A percentile compares a stretch with the other conserved stretches of the same genome.
phyloP scores from a whole-genome alignment of 1,284 basidiomycete genomes.

The Moniliophthora roreri region DNA sequence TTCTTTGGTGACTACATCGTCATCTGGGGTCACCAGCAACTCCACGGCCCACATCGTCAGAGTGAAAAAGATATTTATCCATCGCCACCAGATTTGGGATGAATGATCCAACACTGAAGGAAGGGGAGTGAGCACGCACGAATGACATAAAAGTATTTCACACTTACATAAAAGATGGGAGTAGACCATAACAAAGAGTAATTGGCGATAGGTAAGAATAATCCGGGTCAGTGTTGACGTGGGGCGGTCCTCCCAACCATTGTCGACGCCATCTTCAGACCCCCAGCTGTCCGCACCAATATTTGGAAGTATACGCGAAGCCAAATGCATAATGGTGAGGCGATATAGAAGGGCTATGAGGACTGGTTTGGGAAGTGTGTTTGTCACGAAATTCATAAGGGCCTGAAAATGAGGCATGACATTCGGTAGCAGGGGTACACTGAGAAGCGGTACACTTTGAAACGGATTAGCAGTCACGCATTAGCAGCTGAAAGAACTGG shows the following conservation, averaged over 20 bases:
- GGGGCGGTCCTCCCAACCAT: slow-evolving; percentile 71
- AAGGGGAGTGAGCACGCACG: slow-evolving; percentile 2
- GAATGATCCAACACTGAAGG: slow-evolving; percentile 72
- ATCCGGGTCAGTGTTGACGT: slow-evolving; percentile 73
- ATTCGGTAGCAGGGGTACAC: slow-evolving; percentile 59
- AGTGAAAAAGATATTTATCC: slow-evolving; percentile 86
- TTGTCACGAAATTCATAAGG: slow-evolving; percentile 74
- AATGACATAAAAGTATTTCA: neutral
- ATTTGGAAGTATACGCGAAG: slow-evolving; percentile 80
- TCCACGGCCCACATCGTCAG: slow-evolving; percentile 80
- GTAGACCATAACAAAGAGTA: slow-evolving; percentile 83
- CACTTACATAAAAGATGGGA: slow-evolving; percentile 75
- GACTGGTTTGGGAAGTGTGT: slow-evolving; percentile 83
- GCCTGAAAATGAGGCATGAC: slow-evolving; percentile 79
- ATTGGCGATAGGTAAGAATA: slow-evolving; percentile 77
- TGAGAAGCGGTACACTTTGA: slow-evolving; percentile 47
- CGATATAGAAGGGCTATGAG: slow-evolving; percentile 84
- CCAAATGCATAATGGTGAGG: slow-evolving; percentile 80
- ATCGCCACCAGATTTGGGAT: slow-evolving; percentile 88
- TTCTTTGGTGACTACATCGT: slow-evolving; percentile 65
- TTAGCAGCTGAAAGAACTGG: slow-evolving; percentile 6
- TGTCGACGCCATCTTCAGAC: slow-evolving; percentile 58
- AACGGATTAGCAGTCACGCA: slow-evolving; percentile 6
- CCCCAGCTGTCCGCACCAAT: slow-evolving; percentile 84
- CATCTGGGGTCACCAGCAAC: slow-evolving; percentile 74